Evolutionary conservation across 1,284 basidiomycete genomes (phyloP).

Genomic region (Papiliotrema nemorosa): DNA sequence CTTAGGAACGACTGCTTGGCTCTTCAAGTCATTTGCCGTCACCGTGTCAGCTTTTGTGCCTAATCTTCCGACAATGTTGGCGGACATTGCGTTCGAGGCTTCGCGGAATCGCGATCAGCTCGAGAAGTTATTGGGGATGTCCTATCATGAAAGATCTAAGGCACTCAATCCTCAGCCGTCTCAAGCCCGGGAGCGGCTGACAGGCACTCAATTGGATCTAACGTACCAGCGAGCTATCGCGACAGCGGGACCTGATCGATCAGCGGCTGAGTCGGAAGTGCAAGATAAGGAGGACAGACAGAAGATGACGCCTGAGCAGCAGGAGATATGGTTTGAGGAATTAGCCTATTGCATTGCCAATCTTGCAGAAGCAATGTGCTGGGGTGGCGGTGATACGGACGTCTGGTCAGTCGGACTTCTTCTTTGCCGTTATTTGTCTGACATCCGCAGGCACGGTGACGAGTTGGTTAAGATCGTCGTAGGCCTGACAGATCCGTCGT

Average conservation of each 20-base stretch:
- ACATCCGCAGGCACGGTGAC: slow-evolving; percentile 18
- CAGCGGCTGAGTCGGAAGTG: too few relatives aligned
- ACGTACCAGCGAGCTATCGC: too few relatives aligned
- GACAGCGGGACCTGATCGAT: too few relatives aligned
- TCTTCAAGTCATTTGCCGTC: neutral
- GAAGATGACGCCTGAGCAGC: neutral
- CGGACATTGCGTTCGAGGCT: too few relatives aligned
- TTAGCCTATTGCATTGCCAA: neutral
- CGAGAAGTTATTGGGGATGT: too few relatives aligned
- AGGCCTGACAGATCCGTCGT: slow-evolving; percentile 6
- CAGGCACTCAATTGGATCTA: too few relatives aligned
- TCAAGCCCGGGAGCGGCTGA: too few relatives aligned
- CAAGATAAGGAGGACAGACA: too few relatives aligned
- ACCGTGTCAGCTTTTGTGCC: neutral
- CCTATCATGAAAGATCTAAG: too few relatives aligned
- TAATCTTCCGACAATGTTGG: too few relatives aligned
- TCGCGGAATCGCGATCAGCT: too few relatives aligned
- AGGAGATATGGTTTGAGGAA: neutral
- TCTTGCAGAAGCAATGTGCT: neutral
- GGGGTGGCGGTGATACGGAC: neutral
- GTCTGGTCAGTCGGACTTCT: slow-evolving; percentile 23
- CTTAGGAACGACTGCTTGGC: neutral
- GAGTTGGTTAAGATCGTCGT: slow-evolving; percentile 29
- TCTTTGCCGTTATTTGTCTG: neutral
- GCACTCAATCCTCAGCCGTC: too few relatives aligned